phyloP scores from a whole-genome alignment of 2,329 filamentous ascomycete species.

The Nigrospora osmanthi region DNA sequence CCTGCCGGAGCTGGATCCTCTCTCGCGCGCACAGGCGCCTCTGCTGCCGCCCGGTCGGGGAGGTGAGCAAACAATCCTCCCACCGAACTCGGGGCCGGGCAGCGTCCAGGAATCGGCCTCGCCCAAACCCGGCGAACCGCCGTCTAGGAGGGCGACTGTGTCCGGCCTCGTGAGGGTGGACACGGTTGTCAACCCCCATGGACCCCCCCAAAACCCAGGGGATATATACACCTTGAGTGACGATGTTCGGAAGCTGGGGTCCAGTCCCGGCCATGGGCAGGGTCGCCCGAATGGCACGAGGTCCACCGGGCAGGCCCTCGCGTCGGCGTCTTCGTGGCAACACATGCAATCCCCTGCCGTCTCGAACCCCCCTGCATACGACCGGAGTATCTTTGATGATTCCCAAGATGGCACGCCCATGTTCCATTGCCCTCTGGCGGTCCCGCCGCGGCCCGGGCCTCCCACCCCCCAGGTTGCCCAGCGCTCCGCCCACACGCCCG shows the following conservation, averaged over 20 bases:
- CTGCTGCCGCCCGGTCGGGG: background rate
- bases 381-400: background rate
- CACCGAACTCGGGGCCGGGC: background rate
- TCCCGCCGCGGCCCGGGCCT: background rate
- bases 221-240: slow-evolving; percentile 24
- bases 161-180: slow-evolving; percentile 10
- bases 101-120: background rate
- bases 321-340: too few relatives aligned
- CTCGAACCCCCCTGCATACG: background rate
- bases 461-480: too few relatives aligned
- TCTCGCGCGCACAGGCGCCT: background rate
- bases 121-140: background rate
- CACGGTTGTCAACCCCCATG: slow-evolving; percentile 18
- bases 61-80: background rate
- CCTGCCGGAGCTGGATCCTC: slow-evolving; percentile 12
- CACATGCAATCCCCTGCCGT: too few relatives aligned
- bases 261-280: background rate
- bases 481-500: too few relatives aligned
- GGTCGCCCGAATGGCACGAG: too few relatives aligned
- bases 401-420: background rate
- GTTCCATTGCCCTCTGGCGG: background rate
- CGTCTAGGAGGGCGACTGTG: slow-evolving; percentile 11
- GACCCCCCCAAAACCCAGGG: slow-evolving; percentile 22
- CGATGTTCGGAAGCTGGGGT: slow-evolving; percentile 14
- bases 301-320: too few relatives aligned